Base-by-base conservation (phyloP, 495 filamentous ascomycete genomes). In the Aspergillus panamensis region DNA sequence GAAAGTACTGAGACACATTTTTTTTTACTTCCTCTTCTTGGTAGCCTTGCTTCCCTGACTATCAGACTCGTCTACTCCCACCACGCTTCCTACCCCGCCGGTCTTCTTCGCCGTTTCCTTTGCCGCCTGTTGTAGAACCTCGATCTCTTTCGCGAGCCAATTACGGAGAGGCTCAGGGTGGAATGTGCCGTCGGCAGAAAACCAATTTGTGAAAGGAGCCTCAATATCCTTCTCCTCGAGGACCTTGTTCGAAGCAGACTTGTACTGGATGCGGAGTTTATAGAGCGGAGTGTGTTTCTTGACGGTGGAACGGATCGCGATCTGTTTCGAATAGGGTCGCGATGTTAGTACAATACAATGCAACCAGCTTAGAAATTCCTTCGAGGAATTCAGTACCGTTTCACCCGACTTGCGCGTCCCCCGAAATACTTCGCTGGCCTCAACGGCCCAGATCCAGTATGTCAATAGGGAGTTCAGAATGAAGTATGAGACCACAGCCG, bases 401-500 rank as follows among this genome's bases (percentile, higher is more conserved):
- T 80, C 76, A 21, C 81, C 83, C 43, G 81, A 73, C 57, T 73
- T 80, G 33, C 76, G 64, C 56, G 77, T 83, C 20, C 94, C 94
- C 16, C 81, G 73, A 75, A 94, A 98, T 13, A 97, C 82, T 50
- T 80, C 81, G 0, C 90, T 89, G 53, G 84, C 85, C 78, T 98
- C 94, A 10, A 92, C 88, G 31, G 74, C 79, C 84, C 86, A 87
- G 59, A 96, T 86, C 94, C 94, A 98, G 59, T 82, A 82, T 32
- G 91, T 93, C 51, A 97, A 79, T 8, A 80, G 71, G 14, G 80
- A 80, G 73, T 98, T 97, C 33, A 97, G 76, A 2, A 85, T 48
- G 48, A 92, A 87, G 77, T 97, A 98, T 6, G 85, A 60, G 12
- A 79, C 77, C 5, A 97, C 95, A 0, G 91, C 90, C 37, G 78